Conservation (phyloP, 441 rosid genomes). For the Arabidopsis hybrid region DNA sequence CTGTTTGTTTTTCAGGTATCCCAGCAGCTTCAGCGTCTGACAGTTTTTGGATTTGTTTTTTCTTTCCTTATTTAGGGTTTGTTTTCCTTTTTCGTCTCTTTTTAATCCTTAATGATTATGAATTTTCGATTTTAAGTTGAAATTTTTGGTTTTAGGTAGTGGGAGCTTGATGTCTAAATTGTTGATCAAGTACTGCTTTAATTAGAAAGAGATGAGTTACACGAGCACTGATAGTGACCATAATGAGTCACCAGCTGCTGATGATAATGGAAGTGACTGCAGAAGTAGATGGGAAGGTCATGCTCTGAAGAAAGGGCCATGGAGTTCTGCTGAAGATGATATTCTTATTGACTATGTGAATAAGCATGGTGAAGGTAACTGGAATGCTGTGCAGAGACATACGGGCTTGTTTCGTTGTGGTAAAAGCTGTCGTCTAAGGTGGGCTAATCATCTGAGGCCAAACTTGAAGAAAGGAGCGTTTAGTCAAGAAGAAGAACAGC, state of each 20-base stretch:
- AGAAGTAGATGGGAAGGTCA: conserved; percentile 57
- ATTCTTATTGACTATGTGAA: conserved; percentile 85
- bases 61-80: conserved; percentile 14
- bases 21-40: conserved; percentile 5
- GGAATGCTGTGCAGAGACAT: conserved; percentile 98
- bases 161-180: conserved; percentile 48
- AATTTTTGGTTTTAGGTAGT: conserved; percentile 36
- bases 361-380: conserved; percentile 94
- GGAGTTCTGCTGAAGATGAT: conserved; percentile 94
- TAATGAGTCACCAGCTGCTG: conserved; percentile 55
- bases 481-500: conserved; percentile 86
- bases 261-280: conserved; percentile 55
- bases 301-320: conserved; percentile 91
- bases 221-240: conserved; percentile 69
- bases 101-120: not conserved
- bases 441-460: conserved; percentile 98
- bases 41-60: not conserved
- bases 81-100: conserved; percentile 8
- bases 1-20: conserved; percentile 10
- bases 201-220: conserved; percentile 69
- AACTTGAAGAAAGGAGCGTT: conserved; percentile 97
- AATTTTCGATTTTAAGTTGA: not conserved
- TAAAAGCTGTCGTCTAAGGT: conserved; percentile 91
- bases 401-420: conserved; percentile 92
- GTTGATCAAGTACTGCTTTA: conserved; percentile 45